A percentile compares a stretch with the other conserved stretches of the same genome.
phyloP scores from a whole-genome alignment of 2,329 filamentous ascomycete species.

The Immersiporthe knoxdaviesiana region DNA sequence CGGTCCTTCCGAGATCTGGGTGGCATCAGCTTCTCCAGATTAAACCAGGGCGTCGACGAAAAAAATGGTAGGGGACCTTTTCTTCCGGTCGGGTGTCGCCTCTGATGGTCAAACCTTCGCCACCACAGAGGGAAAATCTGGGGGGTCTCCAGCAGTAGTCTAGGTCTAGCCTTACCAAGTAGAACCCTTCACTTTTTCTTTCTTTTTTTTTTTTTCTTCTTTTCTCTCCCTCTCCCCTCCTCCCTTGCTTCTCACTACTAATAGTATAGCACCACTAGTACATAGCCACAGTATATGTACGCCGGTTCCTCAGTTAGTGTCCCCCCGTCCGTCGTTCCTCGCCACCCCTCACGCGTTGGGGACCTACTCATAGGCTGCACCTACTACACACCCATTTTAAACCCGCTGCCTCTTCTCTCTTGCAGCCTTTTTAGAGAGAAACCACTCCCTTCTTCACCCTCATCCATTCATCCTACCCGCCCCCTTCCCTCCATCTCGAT shows the following conservation, averaged over 20 bases:
- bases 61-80: background rate
- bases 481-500: conserved; percentile 14
- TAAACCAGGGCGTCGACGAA: background rate
- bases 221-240: background rate
- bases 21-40: background rate
- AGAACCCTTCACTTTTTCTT: background rate
- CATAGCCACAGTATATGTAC: too few species aligned
- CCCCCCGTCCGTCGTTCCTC: background rate
- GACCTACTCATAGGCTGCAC: background rate
- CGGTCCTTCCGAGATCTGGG: background rate
- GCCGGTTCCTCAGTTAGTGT: background rate
- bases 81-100: conserved; percentile 1
- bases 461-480: background rate
- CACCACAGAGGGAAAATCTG: background rate
- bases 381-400: background rate
- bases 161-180: background rate
- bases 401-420: background rate
- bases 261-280: too few species aligned
- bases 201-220: background rate
- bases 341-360: background rate
- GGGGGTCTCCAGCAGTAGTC: background rate
- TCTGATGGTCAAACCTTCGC: background rate
- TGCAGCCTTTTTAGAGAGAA: background rate
- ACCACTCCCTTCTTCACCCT: background rate
- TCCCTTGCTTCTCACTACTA: background rate